Evolutionary conservation across 768 basidiomycete genomes (phyloP), one percentile per base, ranked within the genome.

Genomic region (Mycena olivaceomarginata): DNA sequence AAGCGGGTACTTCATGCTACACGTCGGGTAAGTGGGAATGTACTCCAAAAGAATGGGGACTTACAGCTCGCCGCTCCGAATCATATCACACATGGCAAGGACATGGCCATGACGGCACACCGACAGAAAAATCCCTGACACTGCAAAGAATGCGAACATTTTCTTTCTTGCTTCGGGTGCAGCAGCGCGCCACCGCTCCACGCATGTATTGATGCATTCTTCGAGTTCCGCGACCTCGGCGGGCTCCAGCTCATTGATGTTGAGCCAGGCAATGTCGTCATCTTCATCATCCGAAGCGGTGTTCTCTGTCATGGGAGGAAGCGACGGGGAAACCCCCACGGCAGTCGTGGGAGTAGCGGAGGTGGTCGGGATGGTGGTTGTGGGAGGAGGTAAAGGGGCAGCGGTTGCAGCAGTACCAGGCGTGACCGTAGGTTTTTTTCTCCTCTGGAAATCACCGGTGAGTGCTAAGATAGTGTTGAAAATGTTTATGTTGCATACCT

Each of bases 1-100:
- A 84, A n/a, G 71, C 2, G 82, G 81, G 62, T 85, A 84, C 41
- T 85, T 85, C 56, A 81, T 76, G 41, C 84, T 85, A 73, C 22
- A 31, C 39, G n/a, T 41, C 1, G 0, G 51, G 63, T 48, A 5
- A 59, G 15, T 9, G 37, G 46, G 40, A 25, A 22, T 53, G 13
- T 12, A 67, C 48, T 43, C 45, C 80, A 46, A 31, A 31, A 31
- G 31, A 31, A 31, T 31, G 10, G 11, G 45, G 45, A 45, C 45
- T 15, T 67, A 84, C 82, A 83, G 59, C 71, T 84, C 83, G 2
- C 83, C 81, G 39, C 83, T 83, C 10, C 68, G 72, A 13, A 83
- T 77, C 82, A 83, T 85, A 46, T 85, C 82, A 65, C 79, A 81
- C 18, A 82, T 76, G 0, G 77, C 69, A 1, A 84, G 74, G 5